Evolutionary conservation across 169 alveolate genomes (phyloP).

Genomic region (Eimeria nieschulzi): DNA sequence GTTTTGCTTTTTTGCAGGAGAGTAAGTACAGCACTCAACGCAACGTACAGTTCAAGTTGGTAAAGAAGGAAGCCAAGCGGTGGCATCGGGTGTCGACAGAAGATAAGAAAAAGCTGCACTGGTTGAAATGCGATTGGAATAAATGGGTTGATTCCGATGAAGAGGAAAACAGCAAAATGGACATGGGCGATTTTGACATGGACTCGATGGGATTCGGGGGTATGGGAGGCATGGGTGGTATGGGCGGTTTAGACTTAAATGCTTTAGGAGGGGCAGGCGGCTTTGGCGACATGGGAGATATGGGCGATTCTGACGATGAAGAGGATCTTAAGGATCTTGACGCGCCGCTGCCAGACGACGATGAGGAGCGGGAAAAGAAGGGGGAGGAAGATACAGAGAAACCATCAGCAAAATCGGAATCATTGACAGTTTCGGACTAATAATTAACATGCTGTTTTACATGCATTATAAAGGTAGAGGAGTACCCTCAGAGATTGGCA

Average conservation of each 20-base stretch:
- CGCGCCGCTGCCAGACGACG: conserved; percentile 36
- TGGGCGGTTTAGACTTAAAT: conserved; percentile 79
- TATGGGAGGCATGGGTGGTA: conserved; percentile 82
- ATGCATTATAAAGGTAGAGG: background rate
- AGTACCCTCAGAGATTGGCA: too few species aligned
- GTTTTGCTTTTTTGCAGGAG: conserved; percentile 30
- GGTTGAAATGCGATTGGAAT: conserved; percentile 78
- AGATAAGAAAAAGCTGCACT: conserved; percentile 33
- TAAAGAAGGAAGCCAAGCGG: conserved; percentile 76
- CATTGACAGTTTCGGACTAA: background rate
- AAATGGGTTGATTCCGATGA: conserved; percentile 78
- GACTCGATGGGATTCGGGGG: conserved; percentile 77
- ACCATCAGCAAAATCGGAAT: conserved; percentile 28
- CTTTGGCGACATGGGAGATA: conserved; percentile 74
- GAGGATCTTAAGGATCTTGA: conserved; percentile 67
- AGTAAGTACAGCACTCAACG: conserved; percentile 73
- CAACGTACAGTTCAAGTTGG: conserved; percentile 71
- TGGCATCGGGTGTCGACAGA: conserved; percentile 38
- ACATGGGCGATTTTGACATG: conserved; percentile 77
- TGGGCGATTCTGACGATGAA: conserved; percentile 77
- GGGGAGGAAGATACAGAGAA: background rate
- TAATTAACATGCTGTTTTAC: background rate
- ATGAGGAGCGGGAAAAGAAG: background rate
- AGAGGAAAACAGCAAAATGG: conserved; percentile 68
- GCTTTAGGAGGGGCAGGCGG: conserved; percentile 78